Evolutionary conservation across 1,284 basidiomycete species (phyloP), one percentile per base, ranked within the genome.

Genomic region (Malassezia brasiliensis): DNA sequence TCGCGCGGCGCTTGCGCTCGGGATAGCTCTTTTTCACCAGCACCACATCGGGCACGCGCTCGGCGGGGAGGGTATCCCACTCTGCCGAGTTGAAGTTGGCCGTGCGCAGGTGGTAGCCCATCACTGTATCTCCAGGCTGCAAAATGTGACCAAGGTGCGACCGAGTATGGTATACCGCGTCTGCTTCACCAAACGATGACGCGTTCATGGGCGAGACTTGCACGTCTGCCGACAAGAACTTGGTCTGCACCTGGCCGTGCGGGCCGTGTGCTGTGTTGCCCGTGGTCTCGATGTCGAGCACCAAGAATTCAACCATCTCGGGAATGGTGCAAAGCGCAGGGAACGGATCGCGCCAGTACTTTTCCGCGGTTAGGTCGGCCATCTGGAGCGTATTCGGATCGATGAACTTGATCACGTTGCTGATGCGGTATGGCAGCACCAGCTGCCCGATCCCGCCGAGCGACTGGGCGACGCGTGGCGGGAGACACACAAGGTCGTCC

Each of bases 11-110:
- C 65, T 91, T 78, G 46, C 90, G 79, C 77, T 93, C 88, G 46
- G 91, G 94, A 77, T 96, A 98, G 54, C 88, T 83, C 81, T 98
- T 98, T 79, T 88, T 87, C 61, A 96, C 86, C 15, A 98, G 82
- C 31, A 98, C 83, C 61, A 96, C 84, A 69, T 96, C 90, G 0
- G 93, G 94, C 60, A 93, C 80, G 45, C 85, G 82, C 45, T 81
- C 80, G 15, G 59, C 30, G 11, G 72, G 68, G 3, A 96, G 78
- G n/a, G 79, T 75, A 34, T 90, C 85, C 74, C 85, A 96, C 42
- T 84, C 83, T 47, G 86, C 83, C 58, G 85, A 88, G 80, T 98
- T 98, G 80, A 87, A 96, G 79, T 98, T 98, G 59, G 87, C 79
- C 60, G 86, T 83, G 17, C 84, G 84, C 55, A 98, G 81, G 76